phyloP scores from a whole-genome alignment of 352 stramenopile genomes.

The Aphanomyces euteiches region DNA sequence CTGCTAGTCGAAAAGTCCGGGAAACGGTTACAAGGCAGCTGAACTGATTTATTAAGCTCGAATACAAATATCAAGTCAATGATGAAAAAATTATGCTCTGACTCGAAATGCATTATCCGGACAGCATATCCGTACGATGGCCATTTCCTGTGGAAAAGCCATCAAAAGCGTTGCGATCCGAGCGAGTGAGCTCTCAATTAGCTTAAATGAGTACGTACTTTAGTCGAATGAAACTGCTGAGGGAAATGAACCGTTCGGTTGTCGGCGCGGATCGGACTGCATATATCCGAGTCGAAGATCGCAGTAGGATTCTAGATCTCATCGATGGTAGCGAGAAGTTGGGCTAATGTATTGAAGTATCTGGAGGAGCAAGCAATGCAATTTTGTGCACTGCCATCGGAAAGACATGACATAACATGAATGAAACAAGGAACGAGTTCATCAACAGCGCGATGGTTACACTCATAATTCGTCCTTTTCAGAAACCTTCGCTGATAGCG shows the following conservation, averaged over 20 bases:
- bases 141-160: conserved; percentile 7
- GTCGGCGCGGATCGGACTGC: neutral
- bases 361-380: too few relatives aligned
- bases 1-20: conserved; percentile 6
- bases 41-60: neutral
- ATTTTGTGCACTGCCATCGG: too few relatives aligned
- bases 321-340: neutral
- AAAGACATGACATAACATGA: too few relatives aligned
- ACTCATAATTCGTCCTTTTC: conserved; percentile 25
- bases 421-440: too few relatives aligned
- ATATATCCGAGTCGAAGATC: neutral
- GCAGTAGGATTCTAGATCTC: neutral
- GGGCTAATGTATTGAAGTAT: too few relatives aligned
- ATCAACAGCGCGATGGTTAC: too few relatives aligned
- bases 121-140: neutral
- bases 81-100: conserved; percentile 1
- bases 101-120: conserved; percentile 8
- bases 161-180: neutral
- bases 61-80: conserved; percentile 8
- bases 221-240: neutral
- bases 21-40: neutral
- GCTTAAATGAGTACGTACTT: conserved; percentile 12
- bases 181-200: neutral
- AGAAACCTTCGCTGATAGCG: neutral
- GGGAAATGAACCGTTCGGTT: neutral